Percentiles rank a stretch among this genome's conserved stretches.
phyloP scores from a whole-genome alignment of 768 basidiomycete genomes.

The Calvatia gigantea region DNA sequence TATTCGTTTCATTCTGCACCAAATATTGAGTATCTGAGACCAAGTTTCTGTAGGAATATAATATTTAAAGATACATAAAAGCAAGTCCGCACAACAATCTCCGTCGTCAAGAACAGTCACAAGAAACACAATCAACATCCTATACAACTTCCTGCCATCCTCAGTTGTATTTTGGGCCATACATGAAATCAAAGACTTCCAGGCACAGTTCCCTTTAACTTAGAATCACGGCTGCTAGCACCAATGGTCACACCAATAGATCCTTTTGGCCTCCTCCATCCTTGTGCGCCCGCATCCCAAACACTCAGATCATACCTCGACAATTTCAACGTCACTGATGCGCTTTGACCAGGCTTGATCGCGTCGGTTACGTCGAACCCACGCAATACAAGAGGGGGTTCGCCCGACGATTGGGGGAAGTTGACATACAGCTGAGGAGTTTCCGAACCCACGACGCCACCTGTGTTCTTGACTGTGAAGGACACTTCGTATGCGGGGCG shows the following conservation, averaged over 20 bases:
- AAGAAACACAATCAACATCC: no score
- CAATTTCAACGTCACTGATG: conserved; percentile 49
- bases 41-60: background rate
- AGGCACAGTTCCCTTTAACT: conserved; percentile 43
- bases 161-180: no score
- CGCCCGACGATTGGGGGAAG: conserved; percentile 56
- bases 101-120: no score
- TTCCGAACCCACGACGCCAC: conserved; percentile 52
- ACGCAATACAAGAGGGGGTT: conserved; percentile 69
- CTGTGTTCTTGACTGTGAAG: conserved; percentile 67
- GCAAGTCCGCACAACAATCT: no score
- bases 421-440: conserved; percentile 76
- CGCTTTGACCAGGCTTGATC: conserved; percentile 43
- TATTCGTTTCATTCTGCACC: background rate
- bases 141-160: no score
- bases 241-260: conserved; percentile 62
- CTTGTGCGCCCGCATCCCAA: conserved; percentile 73
- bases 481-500: conserved; percentile 58
- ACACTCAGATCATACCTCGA: conserved; percentile 70
- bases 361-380: conserved; percentile 68
- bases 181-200: conserved; percentile 1
- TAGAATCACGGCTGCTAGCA: conserved; percentile 62
- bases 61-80: no score
- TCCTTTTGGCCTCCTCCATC: conserved; percentile 71
- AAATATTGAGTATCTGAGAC: background rate